Conservation (phyloP, 495 filamentous ascomycete genomes). For the Hypoxylon lienhwacheense region DNA sequence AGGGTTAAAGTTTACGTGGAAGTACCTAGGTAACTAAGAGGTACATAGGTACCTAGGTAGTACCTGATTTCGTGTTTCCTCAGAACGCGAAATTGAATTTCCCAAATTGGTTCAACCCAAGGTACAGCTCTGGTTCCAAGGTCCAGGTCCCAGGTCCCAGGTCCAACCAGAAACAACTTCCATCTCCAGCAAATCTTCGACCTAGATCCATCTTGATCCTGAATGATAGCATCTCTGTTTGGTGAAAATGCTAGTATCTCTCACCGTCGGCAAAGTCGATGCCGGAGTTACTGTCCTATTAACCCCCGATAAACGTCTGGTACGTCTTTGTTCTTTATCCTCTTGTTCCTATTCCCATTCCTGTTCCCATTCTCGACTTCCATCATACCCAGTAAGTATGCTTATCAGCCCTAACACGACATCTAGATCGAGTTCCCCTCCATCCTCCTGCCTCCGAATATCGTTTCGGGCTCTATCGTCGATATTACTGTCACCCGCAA, state of each 20-base stretch:
- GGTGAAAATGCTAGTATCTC: slow-evolving; percentile 82
- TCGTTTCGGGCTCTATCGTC: slow-evolving; percentile 92
- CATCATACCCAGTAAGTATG: slow-evolving; percentile 9
- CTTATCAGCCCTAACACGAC: background rate
- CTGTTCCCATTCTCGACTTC: too few species aligned
- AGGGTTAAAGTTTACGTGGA: background rate
- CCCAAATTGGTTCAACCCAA: too few species aligned
- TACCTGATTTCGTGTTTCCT: slow-evolving; percentile 6
- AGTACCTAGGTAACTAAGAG: background rate
- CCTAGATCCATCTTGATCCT: slow-evolving; percentile 1
- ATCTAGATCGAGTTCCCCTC: slow-evolving; percentile 98
- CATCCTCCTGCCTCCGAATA: slow-evolving; percentile 91
- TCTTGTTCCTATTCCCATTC: too few species aligned
- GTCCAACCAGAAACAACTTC: slow-evolving; percentile 12
- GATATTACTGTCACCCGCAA: slow-evolving; percentile 97
- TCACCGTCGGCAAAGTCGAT: slow-evolving; percentile 99
- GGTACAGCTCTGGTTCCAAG: background rate
- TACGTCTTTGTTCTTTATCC: too few species aligned
- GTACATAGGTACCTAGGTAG: background rate
- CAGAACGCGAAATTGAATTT: slow-evolving; percentile 17
- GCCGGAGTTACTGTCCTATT: slow-evolving; percentile 96
- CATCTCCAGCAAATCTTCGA: slow-evolving; percentile 1
- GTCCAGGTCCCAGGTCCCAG: background rate
- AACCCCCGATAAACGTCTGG: slow-evolving; percentile 94
- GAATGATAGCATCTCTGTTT: slow-evolving; percentile 2